A percentile compares a stretch with the other conserved stretches of the same genome.
Evolutionary conservation across 352 stramenopile species (phyloP).

Genomic region (Pythium grandisporangium): DNA sequence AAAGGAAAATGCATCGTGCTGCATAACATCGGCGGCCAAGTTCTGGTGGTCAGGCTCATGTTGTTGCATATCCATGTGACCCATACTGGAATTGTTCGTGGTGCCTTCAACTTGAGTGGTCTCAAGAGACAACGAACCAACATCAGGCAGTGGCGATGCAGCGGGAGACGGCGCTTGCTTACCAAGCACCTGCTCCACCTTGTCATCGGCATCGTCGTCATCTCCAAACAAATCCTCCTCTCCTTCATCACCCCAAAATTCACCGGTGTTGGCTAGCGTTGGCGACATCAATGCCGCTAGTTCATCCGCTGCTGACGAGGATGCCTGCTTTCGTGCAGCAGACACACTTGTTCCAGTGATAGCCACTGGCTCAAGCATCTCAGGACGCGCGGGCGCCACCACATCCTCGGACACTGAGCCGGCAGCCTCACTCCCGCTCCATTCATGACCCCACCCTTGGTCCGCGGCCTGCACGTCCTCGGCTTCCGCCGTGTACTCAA

Average conservation of each 20-base stretch:
- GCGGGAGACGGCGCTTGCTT: no score
- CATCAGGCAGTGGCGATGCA: constrained; percentile 5
- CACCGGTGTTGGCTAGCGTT: constrained; percentile 15
- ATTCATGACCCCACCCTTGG: constrained; percentile 1
- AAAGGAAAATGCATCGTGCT: no score
- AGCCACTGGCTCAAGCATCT: no score
- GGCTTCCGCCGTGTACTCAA: constrained; percentile 9
- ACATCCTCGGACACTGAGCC: background rate
- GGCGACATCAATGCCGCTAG: constrained; percentile 14
- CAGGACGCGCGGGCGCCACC: no score
- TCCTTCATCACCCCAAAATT: constrained; percentile 56
- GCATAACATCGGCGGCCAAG: no score
- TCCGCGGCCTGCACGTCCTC: constrained; percentile 5
- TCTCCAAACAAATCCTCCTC: constrained; percentile 48
- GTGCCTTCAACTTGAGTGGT: background rate
- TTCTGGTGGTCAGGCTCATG: no score
- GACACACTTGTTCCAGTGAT: no score
- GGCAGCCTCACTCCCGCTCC: constrained; percentile 6
- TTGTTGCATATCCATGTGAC: no score
- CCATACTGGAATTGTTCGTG: no score
- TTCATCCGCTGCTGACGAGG: constrained; percentile 7
- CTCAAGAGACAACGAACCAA: constrained; percentile 3
- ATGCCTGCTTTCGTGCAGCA: no score
- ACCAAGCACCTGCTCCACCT: no score
- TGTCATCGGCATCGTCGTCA: constrained; percentile 26